Evolutionary conservation across 495 filamentous ascomycete genomes (phyloP).

Genomic region (Geoglossum glabrum): DNA sequence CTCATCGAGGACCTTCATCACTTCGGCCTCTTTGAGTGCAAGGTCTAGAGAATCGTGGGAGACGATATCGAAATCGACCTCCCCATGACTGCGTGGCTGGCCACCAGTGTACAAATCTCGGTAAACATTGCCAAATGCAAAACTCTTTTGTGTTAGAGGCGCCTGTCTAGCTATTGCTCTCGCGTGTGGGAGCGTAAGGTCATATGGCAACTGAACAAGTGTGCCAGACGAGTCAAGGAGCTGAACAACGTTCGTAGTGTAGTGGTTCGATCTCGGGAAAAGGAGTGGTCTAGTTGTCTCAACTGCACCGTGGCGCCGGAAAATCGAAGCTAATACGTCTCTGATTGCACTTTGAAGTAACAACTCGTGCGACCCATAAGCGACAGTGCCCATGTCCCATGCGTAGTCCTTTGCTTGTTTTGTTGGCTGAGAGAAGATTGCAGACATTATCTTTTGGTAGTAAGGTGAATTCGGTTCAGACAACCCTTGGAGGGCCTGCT

Average conservation of each 20-base stretch:
- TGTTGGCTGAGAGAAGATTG: slow-evolving; percentile 54
- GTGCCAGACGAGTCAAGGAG: slow-evolving; percentile 68
- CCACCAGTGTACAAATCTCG: slow-evolving; percentile 56
- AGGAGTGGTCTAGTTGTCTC: slow-evolving; percentile 53
- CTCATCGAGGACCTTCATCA: slow-evolving; percentile 86
- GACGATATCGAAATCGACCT: slow-evolving; percentile 91
- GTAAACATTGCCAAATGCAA: slow-evolving; percentile 77
- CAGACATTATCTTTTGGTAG: slow-evolving; percentile 69
- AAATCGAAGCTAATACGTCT: slow-evolving; percentile 54
- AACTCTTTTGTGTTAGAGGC: slow-evolving; percentile 51
- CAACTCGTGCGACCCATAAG: slow-evolving; percentile 39
- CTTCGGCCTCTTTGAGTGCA: slow-evolving; percentile 83
- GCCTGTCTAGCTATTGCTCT: slow-evolving; percentile 59
- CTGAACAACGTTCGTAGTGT: slow-evolving; percentile 47
- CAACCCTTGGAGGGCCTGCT: slow-evolving; percentile 58
- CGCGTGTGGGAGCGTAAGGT: slow-evolving; percentile 78
- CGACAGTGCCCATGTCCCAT: slow-evolving; percentile 54
- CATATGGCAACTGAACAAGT: slow-evolving; percentile 74
- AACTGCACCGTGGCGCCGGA: slow-evolving; percentile 80
- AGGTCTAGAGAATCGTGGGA: slow-evolving; percentile 60
- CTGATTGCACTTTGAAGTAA: slow-evolving; percentile 57
- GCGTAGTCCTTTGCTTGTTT: slow-evolving; percentile 67
- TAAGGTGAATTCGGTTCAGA: slow-evolving; percentile 71
- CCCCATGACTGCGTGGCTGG: slow-evolving; percentile 62
- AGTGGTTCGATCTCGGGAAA: slow-evolving; percentile 65